Conservation (phyloP, 192 early-diverging fungal genomes). For the Chytriomyces hyalinus region DNA sequence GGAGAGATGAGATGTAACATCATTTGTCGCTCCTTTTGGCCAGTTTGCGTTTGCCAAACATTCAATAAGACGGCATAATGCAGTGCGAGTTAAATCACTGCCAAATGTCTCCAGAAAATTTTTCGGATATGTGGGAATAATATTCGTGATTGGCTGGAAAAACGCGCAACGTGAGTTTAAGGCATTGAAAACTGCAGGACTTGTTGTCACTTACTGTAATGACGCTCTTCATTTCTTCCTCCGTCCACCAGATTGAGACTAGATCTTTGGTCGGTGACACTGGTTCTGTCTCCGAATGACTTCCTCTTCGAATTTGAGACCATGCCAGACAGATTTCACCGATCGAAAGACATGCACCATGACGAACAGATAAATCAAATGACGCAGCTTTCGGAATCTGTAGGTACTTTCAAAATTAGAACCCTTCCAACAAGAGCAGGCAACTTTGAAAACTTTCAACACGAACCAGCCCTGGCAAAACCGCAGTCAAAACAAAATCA, state of each 20-base stretch:
- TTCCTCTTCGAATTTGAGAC: slow-evolving; percentile 33
- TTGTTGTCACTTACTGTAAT: slow-evolving; percentile 32
- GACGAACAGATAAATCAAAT: slow-evolving; percentile 58
- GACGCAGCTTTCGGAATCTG: slow-evolving; percentile 54
- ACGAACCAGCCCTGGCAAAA: slow-evolving; percentile 34
- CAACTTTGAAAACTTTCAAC: not conserved
- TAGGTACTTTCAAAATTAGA: not conserved
- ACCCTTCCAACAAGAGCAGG: not conserved
- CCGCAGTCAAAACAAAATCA: slow-evolving; percentile 24
- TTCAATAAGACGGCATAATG: slow-evolving; percentile 53
- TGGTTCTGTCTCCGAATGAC: not conserved
- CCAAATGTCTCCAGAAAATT: slow-evolving; percentile 63
- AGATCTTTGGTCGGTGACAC: not conserved
- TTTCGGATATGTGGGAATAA: slow-evolving; percentile 39
- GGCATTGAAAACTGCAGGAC: not conserved
- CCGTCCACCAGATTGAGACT: slow-evolving; percentile 22
- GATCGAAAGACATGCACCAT: slow-evolving; percentile 67
- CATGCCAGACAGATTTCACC: slow-evolving; percentile 64
- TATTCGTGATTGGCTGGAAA: slow-evolving; percentile 38
- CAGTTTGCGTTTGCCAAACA: slow-evolving; percentile 52
- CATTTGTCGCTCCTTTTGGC: slow-evolving; percentile 24
- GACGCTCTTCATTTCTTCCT: slow-evolving; percentile 21
- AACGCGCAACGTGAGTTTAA: not conserved
- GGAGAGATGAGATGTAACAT: slow-evolving; percentile 20
- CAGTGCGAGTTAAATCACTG: slow-evolving; percentile 55